Conservation (phyloP, 2,329 filamentous ascomycete species). For the Thelonectria discophora region DNA sequence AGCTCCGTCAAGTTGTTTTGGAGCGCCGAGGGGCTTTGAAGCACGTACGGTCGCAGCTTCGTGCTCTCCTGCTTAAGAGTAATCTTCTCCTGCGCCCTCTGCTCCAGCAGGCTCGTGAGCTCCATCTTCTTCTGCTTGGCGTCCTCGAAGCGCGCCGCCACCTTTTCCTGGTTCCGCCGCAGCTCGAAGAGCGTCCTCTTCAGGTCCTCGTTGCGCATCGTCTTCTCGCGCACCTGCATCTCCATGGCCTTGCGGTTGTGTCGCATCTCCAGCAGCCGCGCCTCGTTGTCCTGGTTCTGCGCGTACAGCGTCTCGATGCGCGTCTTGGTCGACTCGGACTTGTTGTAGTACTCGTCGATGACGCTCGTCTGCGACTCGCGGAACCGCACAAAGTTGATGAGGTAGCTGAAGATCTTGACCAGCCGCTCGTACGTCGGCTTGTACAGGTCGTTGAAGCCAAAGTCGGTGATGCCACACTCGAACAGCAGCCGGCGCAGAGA, state of each 20-base stretch:
- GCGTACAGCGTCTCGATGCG: slow-evolving; percentile 86
- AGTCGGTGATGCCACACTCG: slow-evolving; percentile 92
- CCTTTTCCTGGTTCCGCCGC: slow-evolving; percentile 81
- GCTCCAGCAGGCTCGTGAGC: slow-evolving; percentile 75
- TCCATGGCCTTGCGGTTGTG: slow-evolving; percentile 83
- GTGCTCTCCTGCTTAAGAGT: slow-evolving; percentile 83
- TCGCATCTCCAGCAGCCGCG: slow-evolving; percentile 80
- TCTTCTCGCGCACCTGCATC: slow-evolving; percentile 82
- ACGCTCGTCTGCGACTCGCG: slow-evolving; percentile 89
- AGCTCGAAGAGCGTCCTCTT: slow-evolving; percentile 85
- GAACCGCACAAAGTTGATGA: slow-evolving; percentile 99
- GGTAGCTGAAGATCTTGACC: slow-evolving; percentile 94
- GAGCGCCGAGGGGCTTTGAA: slow-evolving; percentile 85
- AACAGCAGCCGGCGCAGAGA: slow-evolving; percentile 80
- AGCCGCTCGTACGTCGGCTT: slow-evolving; percentile 89
- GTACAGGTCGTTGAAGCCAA: slow-evolving; percentile 91
- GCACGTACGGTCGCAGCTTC: slow-evolving; percentile 90
- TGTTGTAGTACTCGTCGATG: slow-evolving; percentile 95
- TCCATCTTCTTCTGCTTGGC: slow-evolving; percentile 82
- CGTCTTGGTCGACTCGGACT: slow-evolving; percentile 83
- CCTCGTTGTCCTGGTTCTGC: slow-evolving; percentile 88
- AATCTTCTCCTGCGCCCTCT: slow-evolving; percentile 74
- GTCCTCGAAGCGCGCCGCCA: slow-evolving; percentile 83
- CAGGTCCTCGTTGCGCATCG: slow-evolving; percentile 84
- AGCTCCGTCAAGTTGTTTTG: slow-evolving; percentile 85